phyloP scores from a whole-genome alignment of 2,329 filamentous ascomycete genomes.

The Periconia sp. region DNA sequence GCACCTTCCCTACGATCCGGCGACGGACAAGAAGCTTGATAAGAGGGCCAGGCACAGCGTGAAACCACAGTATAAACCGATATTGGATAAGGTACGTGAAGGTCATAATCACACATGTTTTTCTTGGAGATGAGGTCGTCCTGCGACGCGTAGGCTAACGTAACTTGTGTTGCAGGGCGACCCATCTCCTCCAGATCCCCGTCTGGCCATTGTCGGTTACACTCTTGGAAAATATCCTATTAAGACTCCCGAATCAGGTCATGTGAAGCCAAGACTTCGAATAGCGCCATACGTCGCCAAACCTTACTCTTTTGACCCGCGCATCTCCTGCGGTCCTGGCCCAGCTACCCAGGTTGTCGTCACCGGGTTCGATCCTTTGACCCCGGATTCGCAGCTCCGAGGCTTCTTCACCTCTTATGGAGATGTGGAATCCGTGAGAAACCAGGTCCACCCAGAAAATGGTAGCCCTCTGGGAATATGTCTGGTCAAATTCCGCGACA shows the following conservation, averaged over 20 bases:
- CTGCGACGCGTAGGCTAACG: conserved; percentile 50
- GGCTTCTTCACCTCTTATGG: conserved; percentile 81
- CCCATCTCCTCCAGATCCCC: conserved; percentile 82
- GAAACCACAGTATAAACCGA: conserved; percentile 56
- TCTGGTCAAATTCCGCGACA: conserved; percentile 86
- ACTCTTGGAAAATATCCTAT: conserved; percentile 53
- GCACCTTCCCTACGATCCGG: conserved; percentile 68
- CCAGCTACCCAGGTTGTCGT: conserved; percentile 91
- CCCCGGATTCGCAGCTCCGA: conserved; percentile 77
- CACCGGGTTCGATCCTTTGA: conserved; percentile 93
- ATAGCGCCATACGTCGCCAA: conserved; percentile 79
- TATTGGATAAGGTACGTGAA: conserved; percentile 54
- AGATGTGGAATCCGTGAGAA: conserved; percentile 87
- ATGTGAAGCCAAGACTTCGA: conserved; percentile 70
- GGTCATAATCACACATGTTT: conserved; percentile 28
- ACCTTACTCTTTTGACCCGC: conserved; percentile 80
- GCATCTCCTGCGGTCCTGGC: conserved; percentile 84
- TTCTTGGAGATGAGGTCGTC: conserved; percentile 44
- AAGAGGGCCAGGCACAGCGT: conserved; percentile 57
- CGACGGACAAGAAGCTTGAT: conserved; percentile 63
- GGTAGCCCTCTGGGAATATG: conserved; percentile 94
- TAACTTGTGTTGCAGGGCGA: conserved; percentile 68
- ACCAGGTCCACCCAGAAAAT: conserved; percentile 93
- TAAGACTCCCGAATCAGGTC: conserved; percentile 66
- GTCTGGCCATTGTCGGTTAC: conserved; percentile 71